These are phyloP conservation scores for Rhodamnia rubescens DNA, from an alignment of 345 rosid genomes.

Conservation along the genomic window DNA sequence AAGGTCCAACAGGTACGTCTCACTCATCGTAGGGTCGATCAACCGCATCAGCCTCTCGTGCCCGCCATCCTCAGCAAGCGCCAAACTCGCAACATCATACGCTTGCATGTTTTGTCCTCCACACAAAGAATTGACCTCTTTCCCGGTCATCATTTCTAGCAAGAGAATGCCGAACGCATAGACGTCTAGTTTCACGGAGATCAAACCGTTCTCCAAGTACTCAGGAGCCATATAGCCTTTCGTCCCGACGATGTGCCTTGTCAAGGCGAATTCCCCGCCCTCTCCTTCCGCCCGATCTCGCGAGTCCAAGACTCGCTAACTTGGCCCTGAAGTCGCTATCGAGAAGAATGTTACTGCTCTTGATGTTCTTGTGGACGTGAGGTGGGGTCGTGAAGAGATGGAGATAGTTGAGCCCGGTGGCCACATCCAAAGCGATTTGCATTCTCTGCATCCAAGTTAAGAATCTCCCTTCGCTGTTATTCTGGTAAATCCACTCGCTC, in stretches of 20 bases:
- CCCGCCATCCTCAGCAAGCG: conserved; percentile 13
- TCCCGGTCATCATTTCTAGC: conserved; percentile 56
- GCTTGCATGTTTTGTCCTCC: conserved; percentile 17
- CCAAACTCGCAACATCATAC: conserved; percentile 7
- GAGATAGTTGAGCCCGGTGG: conserved; percentile 68
- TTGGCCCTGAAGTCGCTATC: conserved; percentile 47
- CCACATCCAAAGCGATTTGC: conserved; percentile 58
- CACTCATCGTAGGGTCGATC: conserved; percentile 30
- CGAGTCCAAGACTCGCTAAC: conserved; percentile 35
- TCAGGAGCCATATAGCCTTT: conserved; percentile 84
- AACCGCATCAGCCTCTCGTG: conserved; percentile 13
- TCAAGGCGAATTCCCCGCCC: conserved; percentile 52
- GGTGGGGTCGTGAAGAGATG: conserved; percentile 55
- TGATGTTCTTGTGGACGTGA: conserved; percentile 45
- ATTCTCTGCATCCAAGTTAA: conserved; percentile 51
- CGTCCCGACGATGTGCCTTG: conserved; percentile 75
- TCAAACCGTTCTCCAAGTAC: conserved; percentile 65
- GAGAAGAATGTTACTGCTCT: conserved; percentile 33
- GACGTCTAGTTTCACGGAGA: conserved; percentile 70
- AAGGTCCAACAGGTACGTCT: conserved; percentile 31
- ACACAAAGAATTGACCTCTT: conserved; percentile 33
- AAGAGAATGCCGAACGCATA: conserved; percentile 72
- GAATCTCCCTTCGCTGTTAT: conserved; percentile 9
- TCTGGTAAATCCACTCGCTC: conserved; percentile 51
- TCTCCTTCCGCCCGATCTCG: conserved; percentile 30